Evolutionary conservation across 176 grass and related monocot species (phyloP), one percentile per base, ranked within the genome.

Genomic region (Triticum urartu): DNA sequence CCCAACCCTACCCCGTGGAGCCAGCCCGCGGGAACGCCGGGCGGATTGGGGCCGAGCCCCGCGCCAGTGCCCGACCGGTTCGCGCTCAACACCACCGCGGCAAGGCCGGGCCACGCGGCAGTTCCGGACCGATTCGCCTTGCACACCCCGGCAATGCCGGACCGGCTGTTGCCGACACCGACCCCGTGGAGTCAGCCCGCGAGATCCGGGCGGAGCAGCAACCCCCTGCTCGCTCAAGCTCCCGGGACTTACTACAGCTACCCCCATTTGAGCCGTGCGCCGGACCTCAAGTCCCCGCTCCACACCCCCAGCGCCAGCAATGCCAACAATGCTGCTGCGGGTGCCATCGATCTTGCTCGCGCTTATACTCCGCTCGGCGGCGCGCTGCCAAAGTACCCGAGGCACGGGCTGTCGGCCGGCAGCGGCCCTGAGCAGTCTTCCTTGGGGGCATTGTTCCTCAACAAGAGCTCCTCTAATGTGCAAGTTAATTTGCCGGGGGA

Each of bases 151-250:
- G 21, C 21, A 24, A 22, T 50, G 83, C 89, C 86, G 28, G 87
- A 92, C 42, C 75, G 81, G 42, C 21, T 81, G 64, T 18, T 59
- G 12, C 56, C 76, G 21, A 84, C 42, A n/a, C 11, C 39, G n/a
- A 25, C n/a, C n/a, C 24, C 39, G n/a, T 24, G 2, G 10, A 61
- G 84, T 7, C 85, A 70, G 69, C 75, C 88, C 2, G 42, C 73
- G 30, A 81, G 80, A 77, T 62, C 72, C 36, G 87, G 86, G 63
- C 66, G 78, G 28, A 69, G 68, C 63, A 15, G 39, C 62, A 92
- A 58, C 79, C 86, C 85, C 5, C 69, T 87, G 84, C 83, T 98
- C 21, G 54, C 90, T 64, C 89, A 89, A 0, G 18, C 88, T 17
- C 84, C 86, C 15, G 91, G 81, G 18, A 91, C 78, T 18, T 56